These are phyloP conservation scores for Phytophthora litchii DNA, from an alignment of 352 stramenopile species.

Conservation along the genomic window DNA sequence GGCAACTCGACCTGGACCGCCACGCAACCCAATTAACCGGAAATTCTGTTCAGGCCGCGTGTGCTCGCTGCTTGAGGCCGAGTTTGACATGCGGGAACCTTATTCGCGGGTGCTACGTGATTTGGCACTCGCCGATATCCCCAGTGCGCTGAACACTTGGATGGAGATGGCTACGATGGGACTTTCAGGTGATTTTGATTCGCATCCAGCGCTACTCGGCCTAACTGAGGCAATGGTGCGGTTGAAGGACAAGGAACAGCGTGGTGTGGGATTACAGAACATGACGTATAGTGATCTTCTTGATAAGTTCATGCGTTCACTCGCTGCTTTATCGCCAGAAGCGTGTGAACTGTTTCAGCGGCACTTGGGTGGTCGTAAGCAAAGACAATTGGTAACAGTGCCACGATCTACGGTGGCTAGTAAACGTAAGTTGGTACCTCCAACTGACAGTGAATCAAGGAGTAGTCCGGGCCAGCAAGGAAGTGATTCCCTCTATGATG, in stretches of 20 bases:
- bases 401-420: slow-evolving; percentile 19
- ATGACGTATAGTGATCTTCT: slow-evolving; percentile 76
- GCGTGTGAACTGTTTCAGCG: slow-evolving; percentile 78
- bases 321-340: slow-evolving; percentile 60
- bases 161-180: slow-evolving; percentile 75
- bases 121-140: slow-evolving; percentile 57
- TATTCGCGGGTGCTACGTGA: slow-evolving; percentile 57
- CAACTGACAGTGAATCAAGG: slow-evolving; percentile 4
- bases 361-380: slow-evolving; percentile 69
- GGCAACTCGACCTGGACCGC: slow-evolving; percentile 28
- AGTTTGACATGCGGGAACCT: slow-evolving; percentile 65
- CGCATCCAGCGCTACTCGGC: slow-evolving; percentile 65
- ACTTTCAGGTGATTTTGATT: slow-evolving; percentile 62
- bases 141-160: slow-evolving; percentile 58
- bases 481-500: slow-evolving; percentile 31
- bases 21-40: slow-evolving; percentile 58
- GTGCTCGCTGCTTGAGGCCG: slow-evolving; percentile 55
- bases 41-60: slow-evolving; percentile 63
- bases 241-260: slow-evolving; percentile 80
- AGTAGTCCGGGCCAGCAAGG: slow-evolving; percentile 26
- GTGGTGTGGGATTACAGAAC: slow-evolving; percentile 80
- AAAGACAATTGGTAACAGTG: slow-evolving; percentile 38
- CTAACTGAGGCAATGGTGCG: slow-evolving; percentile 72
- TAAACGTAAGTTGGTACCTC: slow-evolving; percentile 39
- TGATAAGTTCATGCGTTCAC: slow-evolving; percentile 68